Conservation (phyloP, 371 early-diverging fungal species). For the Circinella umbellata region DNA sequence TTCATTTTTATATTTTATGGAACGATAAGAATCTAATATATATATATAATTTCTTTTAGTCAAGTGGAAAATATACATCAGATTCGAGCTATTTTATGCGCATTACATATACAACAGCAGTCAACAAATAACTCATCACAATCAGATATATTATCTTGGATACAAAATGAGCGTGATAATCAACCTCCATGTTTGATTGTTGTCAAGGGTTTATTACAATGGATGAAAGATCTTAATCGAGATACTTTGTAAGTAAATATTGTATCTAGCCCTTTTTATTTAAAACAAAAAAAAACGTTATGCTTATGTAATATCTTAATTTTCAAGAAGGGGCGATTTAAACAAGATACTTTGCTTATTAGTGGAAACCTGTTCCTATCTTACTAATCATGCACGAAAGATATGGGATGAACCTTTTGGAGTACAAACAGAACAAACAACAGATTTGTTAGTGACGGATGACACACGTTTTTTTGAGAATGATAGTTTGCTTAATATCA, state of each 20-base stretch:
- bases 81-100: slow-evolving; percentile 12
- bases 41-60: not conserved
- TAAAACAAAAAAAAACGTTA: too few species aligned
- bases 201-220: slow-evolving; percentile 24
- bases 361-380: slow-evolving; percentile 17
- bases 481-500: not conserved
- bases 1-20: not conserved
- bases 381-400: slow-evolving; percentile 15
- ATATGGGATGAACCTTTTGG: slow-evolving; percentile 20
- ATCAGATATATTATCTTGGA: slow-evolving; percentile 24
- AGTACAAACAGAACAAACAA: slow-evolving; percentile 16
- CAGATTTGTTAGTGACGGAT: slow-evolving; percentile 22
- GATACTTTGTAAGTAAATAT: not conserved
- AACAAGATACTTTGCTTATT: slow-evolving; percentile 12
- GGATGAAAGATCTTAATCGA: not conserved
- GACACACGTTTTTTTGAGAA: not conserved
- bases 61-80: slow-evolving; percentile 18
- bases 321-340: slow-evolving; percentile 8
- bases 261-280: too few species aligned
- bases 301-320: not conserved
- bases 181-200: slow-evolving; percentile 40
- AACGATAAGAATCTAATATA: not conserved
- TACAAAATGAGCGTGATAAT: slow-evolving; percentile 28
- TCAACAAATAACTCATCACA: not conserved
- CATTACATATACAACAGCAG: slow-evolving; percentile 5